phyloP scores from a whole-genome alignment of 2,329 filamentous ascomycete genomes.

The Xylaria sp. region DNA sequence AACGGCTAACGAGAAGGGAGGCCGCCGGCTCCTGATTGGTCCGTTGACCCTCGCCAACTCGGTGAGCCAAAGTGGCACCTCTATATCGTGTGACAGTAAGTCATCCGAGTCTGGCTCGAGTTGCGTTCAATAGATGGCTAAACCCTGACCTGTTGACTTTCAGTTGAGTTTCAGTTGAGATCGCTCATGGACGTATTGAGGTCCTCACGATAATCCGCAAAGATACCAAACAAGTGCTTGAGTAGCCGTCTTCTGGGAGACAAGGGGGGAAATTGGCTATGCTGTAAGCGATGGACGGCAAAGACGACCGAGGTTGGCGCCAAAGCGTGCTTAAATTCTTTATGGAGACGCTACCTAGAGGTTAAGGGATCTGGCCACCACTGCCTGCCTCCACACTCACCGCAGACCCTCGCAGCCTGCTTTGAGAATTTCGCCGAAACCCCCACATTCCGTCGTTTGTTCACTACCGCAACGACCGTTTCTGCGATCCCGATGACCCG shows the following conservation, averaged over 20 bases:
- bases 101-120: too few relatives aligned
- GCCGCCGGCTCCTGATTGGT: too few relatives aligned
- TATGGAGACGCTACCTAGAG: slow-evolving; percentile 2
- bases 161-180: slow-evolving; percentile 24
- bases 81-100: too few relatives aligned
- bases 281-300: slow-evolving; percentile 19
- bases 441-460: slow-evolving; percentile 21
- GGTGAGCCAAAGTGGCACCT: too few relatives aligned
- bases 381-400: slow-evolving; percentile 8
- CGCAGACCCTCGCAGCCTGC: slow-evolving; percentile 8
- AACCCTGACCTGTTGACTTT: neutral
- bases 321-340: neutral
- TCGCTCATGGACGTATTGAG: slow-evolving; percentile 12
- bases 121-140: neutral
- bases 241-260: slow-evolving; percentile 20
- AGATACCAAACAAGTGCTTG: slow-evolving; percentile 17
- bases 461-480: slow-evolving; percentile 4
- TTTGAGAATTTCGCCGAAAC: slow-evolving; percentile 16
- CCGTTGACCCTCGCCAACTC: too few relatives aligned
- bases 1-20: too few relatives aligned
- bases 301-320: slow-evolving; percentile 21
- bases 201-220: slow-evolving; percentile 21
- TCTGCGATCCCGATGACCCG: slow-evolving; percentile 12
- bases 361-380: slow-evolving; percentile 20
- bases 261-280: neutral